Evolutionary conservation across 306 rosid species (phyloP), one percentile per base, ranked within the genome.

Genomic region (Quercus alba): DNA sequence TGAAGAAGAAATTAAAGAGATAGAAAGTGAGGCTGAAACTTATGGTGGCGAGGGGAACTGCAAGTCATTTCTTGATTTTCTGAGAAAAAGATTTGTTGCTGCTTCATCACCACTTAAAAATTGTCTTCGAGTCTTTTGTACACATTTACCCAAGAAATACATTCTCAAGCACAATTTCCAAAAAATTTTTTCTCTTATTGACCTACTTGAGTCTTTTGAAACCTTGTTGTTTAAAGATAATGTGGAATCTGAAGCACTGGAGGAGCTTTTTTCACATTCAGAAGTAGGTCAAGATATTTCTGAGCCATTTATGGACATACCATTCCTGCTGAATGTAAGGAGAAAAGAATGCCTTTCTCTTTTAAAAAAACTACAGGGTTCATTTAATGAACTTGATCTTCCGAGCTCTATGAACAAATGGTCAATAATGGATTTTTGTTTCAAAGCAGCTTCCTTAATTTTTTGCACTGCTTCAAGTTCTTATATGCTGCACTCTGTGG

Each of bases 391-490:
- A 68, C 90, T 93, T 18, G 46, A 56, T 2, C 76, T 90, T 56
- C 98, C 98, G 58, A 77, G 38, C 20, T 20, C n/a, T 62, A 5
- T 15, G 77, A 64, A 28, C 49, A 6, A 67, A 54, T 67, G 61
- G 41, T 62, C 75, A 17, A 49, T 93, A 13, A 55, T 1, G 84
- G 57, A 76, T 7, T 93, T 91, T 71, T 93, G 97, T 71, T 84
- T 91, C 21, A 85, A 70, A 81, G 51, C 85, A 25, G 90, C 97
- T 61, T 87, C 91, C 23, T 72, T 93, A 79, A 81, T 91, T 63
- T 91, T 93, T 76, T 89, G 76, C 86, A 91, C 98, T 14, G 89
- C 90, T 6, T 93, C 97, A 33, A 91, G 89, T 69, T 91, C 98
- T 13, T 88, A 19, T 80, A 81, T 72, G 82, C 79, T 93, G 23